Evolutionary conservation across 805 yeast genomes (phyloP).

Genomic region (Wickerhamomyces tratensis): DNA sequence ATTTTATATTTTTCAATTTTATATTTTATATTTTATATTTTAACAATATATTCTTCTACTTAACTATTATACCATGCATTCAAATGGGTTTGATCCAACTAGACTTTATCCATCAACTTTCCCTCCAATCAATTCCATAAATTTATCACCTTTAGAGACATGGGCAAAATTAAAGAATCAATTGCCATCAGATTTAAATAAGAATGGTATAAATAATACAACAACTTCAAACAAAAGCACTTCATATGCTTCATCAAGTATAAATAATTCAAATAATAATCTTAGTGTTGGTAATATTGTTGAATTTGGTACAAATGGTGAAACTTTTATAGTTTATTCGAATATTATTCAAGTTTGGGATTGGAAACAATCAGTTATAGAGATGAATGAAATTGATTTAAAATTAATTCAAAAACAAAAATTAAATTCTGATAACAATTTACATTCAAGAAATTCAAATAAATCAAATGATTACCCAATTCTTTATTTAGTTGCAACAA

Average conservation of each 20-base stretch:
- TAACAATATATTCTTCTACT: too few species aligned
- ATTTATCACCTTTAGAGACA: neutral
- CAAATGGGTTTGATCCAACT: neutral
- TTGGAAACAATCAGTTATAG: constrained; percentile 21
- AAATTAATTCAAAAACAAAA: neutral
- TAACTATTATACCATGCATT: neutral
- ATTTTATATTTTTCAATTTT: too few species aligned
- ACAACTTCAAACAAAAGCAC: too few species aligned
- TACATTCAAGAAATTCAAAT: too few species aligned
- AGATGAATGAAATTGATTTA: neutral
- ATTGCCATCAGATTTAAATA: neutral
- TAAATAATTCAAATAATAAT: too few species aligned
- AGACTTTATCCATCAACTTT: neutral
- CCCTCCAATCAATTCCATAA: neutral
- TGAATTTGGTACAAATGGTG: constrained; percentile 30
- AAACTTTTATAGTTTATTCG: constrained; percentile 20
- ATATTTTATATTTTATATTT: too few species aligned
- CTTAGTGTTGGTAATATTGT: constrained; percentile 2
- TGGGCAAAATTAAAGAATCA: neutral
- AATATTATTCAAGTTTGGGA: constrained; percentile 29
- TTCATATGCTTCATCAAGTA: neutral
- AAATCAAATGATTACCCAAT: constrained; percentile 1
- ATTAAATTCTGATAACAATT: neutral
- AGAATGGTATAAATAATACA: neutral
- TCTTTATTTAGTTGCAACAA: constrained; percentile 20